Base-by-base conservation (phyloP, 352 stramenopile genomes). In the Phytophthora colocasiae region DNA sequence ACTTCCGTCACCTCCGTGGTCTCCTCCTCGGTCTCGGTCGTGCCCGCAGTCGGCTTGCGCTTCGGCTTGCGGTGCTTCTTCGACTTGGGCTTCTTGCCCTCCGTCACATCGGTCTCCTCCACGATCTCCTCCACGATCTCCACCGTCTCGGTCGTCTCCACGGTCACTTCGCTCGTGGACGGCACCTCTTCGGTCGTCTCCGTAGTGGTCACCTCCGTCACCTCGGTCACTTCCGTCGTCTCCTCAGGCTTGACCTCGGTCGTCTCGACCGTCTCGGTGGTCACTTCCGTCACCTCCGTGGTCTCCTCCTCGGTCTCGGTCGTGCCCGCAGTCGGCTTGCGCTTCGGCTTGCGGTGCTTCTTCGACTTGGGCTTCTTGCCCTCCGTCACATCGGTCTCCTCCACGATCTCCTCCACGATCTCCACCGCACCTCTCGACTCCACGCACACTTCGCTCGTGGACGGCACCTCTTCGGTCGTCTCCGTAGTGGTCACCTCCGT, bases 51-150 rank as follows among this genome's bases (percentile, higher is more conserved):
- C 32, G 51, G 51, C 38, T 48, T 41, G 36, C 45, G 51, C 51
- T 59, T 59, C 52, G 52, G 52, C 52, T 59, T 59, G 52, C 52
- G 52, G 39, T 51, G 2, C 52, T 59, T 59, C 52, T 59, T 59
- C 52, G 52, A 59, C 52, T 59, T 59, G 36, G 52, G 52, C 52
- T 59, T 59, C 52, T 59, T 50, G 52, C 52, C 52, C 52, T 59
- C 39, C 40, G 40, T 49, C 53, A 44, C 53, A 31, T 60, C 53
- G 40, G 53, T 48, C 55, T 63, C 55, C 55, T 44, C 45, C 45
- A 36, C 38, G 56, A 36, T 63, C 45, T 45, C 49, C 11, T 50
- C 44, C 22, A 22, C 19, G 19, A 34, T 34, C 44, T 50, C 44
- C 4, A 19, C 19, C 2, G 40, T 50, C 46, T 53, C 46, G n/a